These are phyloP conservation scores for Pneumocystis canis DNA, from an alignment of 1,139 yeast species.

Conservation along the genomic window DNA sequence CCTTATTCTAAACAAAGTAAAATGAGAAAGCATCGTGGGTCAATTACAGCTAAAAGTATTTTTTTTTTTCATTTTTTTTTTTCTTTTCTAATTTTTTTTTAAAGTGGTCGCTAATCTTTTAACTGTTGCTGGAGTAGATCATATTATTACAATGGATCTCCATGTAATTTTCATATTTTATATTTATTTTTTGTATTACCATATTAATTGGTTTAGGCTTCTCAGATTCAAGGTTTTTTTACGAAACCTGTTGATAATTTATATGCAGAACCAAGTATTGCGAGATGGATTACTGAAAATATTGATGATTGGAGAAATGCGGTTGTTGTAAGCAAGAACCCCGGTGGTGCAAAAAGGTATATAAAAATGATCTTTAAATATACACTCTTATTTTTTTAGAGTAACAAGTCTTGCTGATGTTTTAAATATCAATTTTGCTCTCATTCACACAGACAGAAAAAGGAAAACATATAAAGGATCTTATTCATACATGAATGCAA, in stretches of 20 bases:
- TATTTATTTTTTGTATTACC: not conserved
- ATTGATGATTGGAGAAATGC: slow-evolving; percentile 75
- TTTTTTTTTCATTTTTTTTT: not conserved
- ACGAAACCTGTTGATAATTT: slow-evolving; percentile 92
- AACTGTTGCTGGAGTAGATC: slow-evolving; percentile 98
- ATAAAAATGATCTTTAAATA: not conserved
- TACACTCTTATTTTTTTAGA: slow-evolving; percentile 3
- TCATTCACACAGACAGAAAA: slow-evolving; percentile 96
- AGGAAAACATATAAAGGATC: slow-evolving; percentile 33
- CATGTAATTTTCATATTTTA: slow-evolving; percentile 29
- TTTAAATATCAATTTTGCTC: slow-evolving; percentile 87
- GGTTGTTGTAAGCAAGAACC: slow-evolving; percentile 85
- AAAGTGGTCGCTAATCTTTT: slow-evolving; percentile 85
- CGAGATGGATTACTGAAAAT: slow-evolving; percentile 88
- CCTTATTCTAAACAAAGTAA: slow-evolving; percentile 95
- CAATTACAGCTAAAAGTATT: slow-evolving; percentile 73
- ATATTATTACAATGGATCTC: slow-evolving; percentile 92
- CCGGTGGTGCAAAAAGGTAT: slow-evolving; percentile 86
- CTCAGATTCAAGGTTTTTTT: slow-evolving; percentile 98
- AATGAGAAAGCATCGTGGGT: slow-evolving; percentile 97
- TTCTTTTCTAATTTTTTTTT: not conserved
- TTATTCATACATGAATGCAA: slow-evolving; percentile 28
- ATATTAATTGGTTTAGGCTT: slow-evolving; percentile 32
- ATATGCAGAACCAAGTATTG: slow-evolving; percentile 92
- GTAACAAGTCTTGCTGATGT: slow-evolving; percentile 96